Base-by-base conservation (phyloP, 495 filamentous ascomycete species). In the Penicillium flavigenum region DNA sequence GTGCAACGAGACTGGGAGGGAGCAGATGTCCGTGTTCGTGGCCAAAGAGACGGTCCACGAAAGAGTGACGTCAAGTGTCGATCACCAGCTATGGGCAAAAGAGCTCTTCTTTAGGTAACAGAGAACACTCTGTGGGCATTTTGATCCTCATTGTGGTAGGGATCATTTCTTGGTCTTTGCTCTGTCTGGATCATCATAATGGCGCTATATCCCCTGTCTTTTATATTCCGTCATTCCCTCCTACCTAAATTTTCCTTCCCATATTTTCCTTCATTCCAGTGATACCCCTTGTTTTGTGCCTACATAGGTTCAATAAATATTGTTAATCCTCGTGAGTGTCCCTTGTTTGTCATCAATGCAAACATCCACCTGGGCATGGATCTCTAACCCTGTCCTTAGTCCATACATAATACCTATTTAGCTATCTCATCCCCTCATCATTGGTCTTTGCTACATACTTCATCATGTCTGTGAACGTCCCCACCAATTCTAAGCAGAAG, bases 401-500 rank as follows among this genome's bases (percentile, higher is more conserved):
- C 27, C 57, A 43, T 55, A 55, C 57, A 47, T 60, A 54, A 60
- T 47, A 39, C 24, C 36, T 52, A 24, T 38, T 34, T 36, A 14
- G 32, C 38, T 51, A 27, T 45, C 22, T 36, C 36, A 34, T n/a
- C 4, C 39, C 34, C 38, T 51, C 34, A 47, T 58, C 44, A 59
- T 52, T 54, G 43, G 22, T 53, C 51, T 43, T 46, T 47, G 26
- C 19, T 27, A 51, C 36, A 47, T 34, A 32, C 36, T 55, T 58
- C 71, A 72, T 64, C 66, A 81, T 80, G 78, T 63, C 72, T 60
- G 86, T 90, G 61, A 90, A 91, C 66, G 82, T 76, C 62, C 88
- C 88, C 11, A 83, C 78, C 41, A 78, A 90, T 53, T 42, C 78
- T 44, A 86, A 87, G 71, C 78, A 82, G 62, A 81, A 77, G 71